Evolutionary conservation across 257 asterid genomes (phyloP), one percentile per base, ranked within the genome.

Genomic region (Knoxia roxburghii): DNA sequence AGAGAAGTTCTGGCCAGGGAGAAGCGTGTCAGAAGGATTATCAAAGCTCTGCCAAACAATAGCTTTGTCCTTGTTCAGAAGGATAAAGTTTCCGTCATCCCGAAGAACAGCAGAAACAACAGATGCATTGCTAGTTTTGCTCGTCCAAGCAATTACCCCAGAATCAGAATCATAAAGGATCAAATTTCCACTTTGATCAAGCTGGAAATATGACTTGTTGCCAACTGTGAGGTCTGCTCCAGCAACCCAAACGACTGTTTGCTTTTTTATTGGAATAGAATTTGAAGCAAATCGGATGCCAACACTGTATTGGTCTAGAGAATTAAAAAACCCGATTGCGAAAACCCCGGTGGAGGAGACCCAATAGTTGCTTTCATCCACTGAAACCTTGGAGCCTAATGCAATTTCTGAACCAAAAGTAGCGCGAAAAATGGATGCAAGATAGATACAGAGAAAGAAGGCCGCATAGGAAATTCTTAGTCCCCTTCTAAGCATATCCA

Each of bases 41-140:
- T 76, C 74, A 30, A 79, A 79, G 65, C 84, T 79, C 71, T 79
- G 76, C 84, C 81, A 79, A 66, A 79, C 74, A 59, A 56, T 37
- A 62, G 5, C 56, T 26, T 61, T 50, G 29, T 69, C 48, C 32
- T 39, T 54, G 50, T 76, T 62, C 63, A 79, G 32, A 2, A 79
- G 78, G 35, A 76, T 72, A 43, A 79, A 65, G 40, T 79, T 79
- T 11, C 84, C 84, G 62, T 79, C 68, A 52, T 72, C 61, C 6
- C 54, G 72, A 55, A 79, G 84, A 60, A 72, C 58, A n/a, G 81
- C 81, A 27, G 84, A 76, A 48, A 37, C 68, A 49, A 76, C 84
- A 55, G 73, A 55, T 59, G 72, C 69, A 57, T 73, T 41, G 51
- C 74, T 41, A 69, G 81, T 79, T 41, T 79, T 53, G 78, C 78